Evolutionary conservation across 1,284 basidiomycete genomes (phyloP).

Genomic region (Tylopilus sp.): DNA sequence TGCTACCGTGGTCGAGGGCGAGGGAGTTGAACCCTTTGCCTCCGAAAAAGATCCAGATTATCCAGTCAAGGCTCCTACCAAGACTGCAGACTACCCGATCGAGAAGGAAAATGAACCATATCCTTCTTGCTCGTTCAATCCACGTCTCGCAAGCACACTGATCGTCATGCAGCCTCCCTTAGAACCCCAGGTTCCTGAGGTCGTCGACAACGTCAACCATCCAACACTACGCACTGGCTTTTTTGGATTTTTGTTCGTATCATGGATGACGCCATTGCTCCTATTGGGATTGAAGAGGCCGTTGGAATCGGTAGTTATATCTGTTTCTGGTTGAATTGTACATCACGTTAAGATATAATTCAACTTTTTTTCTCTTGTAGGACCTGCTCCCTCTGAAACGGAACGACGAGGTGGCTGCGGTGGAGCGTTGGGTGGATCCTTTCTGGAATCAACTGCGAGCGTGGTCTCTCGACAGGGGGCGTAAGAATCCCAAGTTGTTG

Average conservation of each 20-base stretch:
- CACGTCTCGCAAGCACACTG: conserved; percentile 16
- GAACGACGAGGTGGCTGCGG: conserved; percentile 23
- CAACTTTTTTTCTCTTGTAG: conserved; percentile 14
- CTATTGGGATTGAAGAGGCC: conserved; percentile 25
- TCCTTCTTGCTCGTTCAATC: background rate
- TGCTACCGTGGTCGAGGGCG: conserved; percentile 24
- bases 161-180: conserved; percentile 26
- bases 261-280: conserved; percentile 29
- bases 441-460: conserved; percentile 24
- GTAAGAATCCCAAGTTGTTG: conserved; percentile 19
- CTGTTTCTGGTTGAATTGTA: conserved; percentile 23
- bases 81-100: background rate
- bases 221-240: conserved; percentile 16
- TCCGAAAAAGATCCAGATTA: conserved; percentile 6
- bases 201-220: conserved; percentile 19
- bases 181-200: conserved; percentile 12
- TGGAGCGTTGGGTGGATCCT: conserved; percentile 26
- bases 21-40: conserved; percentile 8
- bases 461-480: conserved; percentile 17
- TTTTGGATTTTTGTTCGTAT: conserved; percentile 20
- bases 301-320: conserved; percentile 34
- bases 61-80: conserved; percentile 3
- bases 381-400: conserved; percentile 28
- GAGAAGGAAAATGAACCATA: conserved; percentile 2
- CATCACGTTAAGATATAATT: conserved; percentile 15